phyloP scores from a whole-genome alignment of 768 basidiomycete genomes.

The Boletales sp. region DNA sequence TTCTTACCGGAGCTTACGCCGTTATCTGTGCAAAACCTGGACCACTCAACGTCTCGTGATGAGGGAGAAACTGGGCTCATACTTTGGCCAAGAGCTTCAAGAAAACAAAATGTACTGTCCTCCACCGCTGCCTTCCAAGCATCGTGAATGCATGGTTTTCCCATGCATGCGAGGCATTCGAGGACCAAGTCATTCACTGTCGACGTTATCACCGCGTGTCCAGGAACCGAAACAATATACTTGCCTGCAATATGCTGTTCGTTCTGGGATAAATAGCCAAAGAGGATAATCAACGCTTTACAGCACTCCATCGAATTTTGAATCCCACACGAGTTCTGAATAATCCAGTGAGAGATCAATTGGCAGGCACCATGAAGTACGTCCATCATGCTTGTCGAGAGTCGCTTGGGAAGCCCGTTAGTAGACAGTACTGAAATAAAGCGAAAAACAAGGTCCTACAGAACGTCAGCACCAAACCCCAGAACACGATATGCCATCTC shows the following conservation, averaged over 20 bases:
- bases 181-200: constrained; percentile 20
- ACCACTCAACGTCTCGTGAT: constrained; percentile 1
- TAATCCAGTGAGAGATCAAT: constrained; percentile 22
- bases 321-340: constrained; percentile 21
- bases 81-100: constrained; percentile 19
- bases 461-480: constrained; percentile 2
- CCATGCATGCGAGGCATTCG: constrained; percentile 15
- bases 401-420: constrained; percentile 6
- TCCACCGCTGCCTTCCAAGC: constrained; percentile 19
- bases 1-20: constrained; percentile 9
- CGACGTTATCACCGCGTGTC: neutral
- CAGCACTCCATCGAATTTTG: constrained; percentile 29
- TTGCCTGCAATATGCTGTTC: constrained; percentile 17
- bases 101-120: constrained; percentile 10
- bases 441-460: constrained; percentile 21
- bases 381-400: constrained; percentile 14
- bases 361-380: constrained; percentile 19
- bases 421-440: constrained; percentile 19
- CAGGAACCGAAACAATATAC: constrained; percentile 3
- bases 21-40: constrained; percentile 15
- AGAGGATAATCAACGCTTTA: constrained; percentile 25
- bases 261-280: constrained; percentile 18
- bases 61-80: neutral
- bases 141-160: constrained; percentile 9
- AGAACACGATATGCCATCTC: constrained; percentile 5